A percentile compares a stretch with the other conserved stretches of the same genome.
phyloP scores from a whole-genome alignment of 2,329 filamentous ascomycete genomes.

The Pseudopithomyces maydicus region DNA sequence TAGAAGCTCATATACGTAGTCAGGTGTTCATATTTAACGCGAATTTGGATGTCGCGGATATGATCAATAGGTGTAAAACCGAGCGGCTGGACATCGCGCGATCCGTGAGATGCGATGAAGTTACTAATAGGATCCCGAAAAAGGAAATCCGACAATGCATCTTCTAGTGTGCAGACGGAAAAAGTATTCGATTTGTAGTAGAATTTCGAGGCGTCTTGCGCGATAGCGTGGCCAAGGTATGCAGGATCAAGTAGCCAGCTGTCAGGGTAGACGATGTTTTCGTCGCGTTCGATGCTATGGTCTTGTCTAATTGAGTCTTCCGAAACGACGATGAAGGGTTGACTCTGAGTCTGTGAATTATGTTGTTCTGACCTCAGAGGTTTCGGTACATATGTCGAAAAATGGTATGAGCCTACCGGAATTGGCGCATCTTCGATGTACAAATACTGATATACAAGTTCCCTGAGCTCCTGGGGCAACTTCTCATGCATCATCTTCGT shows the following conservation, averaged over 20 bases:
- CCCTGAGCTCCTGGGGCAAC: conserved; percentile 25
- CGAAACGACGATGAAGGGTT: conserved; percentile 10
- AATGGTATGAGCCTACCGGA: conserved; percentile 29
- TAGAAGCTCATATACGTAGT: background rate
- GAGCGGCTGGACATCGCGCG: background rate
- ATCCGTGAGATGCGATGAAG: background rate
- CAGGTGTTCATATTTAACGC: conserved; percentile 30
- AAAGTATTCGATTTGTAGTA: conserved; percentile 30
- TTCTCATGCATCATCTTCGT: conserved; percentile 22
- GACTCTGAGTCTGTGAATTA: background rate
- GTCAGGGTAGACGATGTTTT: conserved; percentile 22
- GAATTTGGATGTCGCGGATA: conserved; percentile 26
- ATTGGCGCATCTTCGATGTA: conserved; percentile 28
- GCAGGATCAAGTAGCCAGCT: conserved; percentile 24
- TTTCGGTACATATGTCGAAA: conserved; percentile 18
- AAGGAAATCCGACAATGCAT: conserved; percentile 16
- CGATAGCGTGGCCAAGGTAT: conserved; percentile 21
- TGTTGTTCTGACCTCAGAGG: background rate
- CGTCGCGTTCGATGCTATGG: conserved; percentile 23
- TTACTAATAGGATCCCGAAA: conserved; percentile 6
- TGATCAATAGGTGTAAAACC: conserved; percentile 17
- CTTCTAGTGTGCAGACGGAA: conserved; percentile 26
- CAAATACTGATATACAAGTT: conserved; percentile 26
- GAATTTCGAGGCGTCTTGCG: conserved; percentile 17
- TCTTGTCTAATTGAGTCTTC: conserved; percentile 24